A percentile compares a stretch with the other conserved stretches of the same genome.
phyloP scores from a whole-genome alignment of 176 grass and related monocot species.

The Musa beccarii region DNA sequence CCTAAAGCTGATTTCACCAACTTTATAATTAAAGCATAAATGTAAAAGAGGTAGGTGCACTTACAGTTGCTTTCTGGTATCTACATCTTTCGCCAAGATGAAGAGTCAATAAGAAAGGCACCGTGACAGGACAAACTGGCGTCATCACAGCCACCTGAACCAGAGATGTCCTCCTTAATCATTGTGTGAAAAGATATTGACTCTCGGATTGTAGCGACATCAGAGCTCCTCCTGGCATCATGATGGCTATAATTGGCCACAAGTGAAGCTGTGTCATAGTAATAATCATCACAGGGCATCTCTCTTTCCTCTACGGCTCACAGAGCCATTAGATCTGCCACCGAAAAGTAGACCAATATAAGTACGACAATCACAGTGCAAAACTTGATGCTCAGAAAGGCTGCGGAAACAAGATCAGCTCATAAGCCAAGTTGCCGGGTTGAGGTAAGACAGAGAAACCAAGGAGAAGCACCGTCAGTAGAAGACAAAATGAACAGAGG shows the following conservation, averaged over 20 bases:
- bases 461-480: no score
- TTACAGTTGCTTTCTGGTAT: no score
- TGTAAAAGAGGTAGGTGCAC: no score
- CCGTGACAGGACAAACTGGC: conserved; percentile 25
- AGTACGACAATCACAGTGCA: conserved; percentile 57
- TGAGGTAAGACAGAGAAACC: no score
- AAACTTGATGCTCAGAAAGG: conserved; percentile 52
- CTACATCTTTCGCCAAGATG: no score
- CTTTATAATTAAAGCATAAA: no score
- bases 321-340: conserved; percentile 59
- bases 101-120: conserved; percentile 8
- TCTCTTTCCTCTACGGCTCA: conserved; percentile 41
- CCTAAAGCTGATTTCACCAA: conserved; percentile 23
- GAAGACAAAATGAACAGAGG: no score
- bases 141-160: conserved; percentile 38
- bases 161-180: conserved; percentile 65
- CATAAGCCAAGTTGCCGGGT: no score
- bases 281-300: conserved; percentile 71
- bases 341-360: conserved; percentile 66
- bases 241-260: conserved; percentile 52
- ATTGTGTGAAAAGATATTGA: conserved; percentile 91
- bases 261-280: conserved; percentile 51
- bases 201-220: conserved; percentile 61
- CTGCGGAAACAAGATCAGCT: no score
- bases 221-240: conserved; percentile 62